A percentile compares a stretch with the other conserved stretches of the same genome.
These are phyloP conservation scores for Ustilago shanxiensis DNA, from an alignment of 1,284 basidiomycete species.

Conservation along the genomic window DNA sequence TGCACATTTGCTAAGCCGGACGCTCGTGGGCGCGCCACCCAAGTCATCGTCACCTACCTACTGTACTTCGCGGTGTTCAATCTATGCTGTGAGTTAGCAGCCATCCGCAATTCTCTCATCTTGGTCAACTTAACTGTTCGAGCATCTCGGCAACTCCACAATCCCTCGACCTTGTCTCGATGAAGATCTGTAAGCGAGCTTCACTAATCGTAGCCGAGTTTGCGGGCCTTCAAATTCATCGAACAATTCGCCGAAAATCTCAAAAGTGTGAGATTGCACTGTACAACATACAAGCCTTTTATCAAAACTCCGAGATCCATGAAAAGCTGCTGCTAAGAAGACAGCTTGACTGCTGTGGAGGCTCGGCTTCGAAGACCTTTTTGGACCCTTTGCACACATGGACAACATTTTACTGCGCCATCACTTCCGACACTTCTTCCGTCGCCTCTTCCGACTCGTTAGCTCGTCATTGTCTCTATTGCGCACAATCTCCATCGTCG, in stretches of 20 bases:
- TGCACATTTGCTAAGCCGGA: too few species aligned
- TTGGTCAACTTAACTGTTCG: background rate
- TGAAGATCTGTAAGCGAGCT: background rate
- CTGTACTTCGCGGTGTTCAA: too few species aligned
- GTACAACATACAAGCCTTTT: background rate
- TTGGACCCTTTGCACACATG: too few species aligned
- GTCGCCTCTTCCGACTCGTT: background rate
- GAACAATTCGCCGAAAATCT: background rate
- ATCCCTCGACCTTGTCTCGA: background rate
- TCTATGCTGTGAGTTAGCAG: too few species aligned
- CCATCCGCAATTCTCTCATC: too few species aligned
- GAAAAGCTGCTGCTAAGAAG: background rate
- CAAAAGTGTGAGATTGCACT: background rate
- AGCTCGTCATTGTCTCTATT: background rate
- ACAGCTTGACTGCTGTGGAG: too few species aligned
- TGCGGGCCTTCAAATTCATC: background rate
- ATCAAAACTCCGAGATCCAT: background rate
- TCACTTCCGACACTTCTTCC: background rate
- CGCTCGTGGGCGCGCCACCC: too few species aligned
- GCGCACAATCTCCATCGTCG: background rate
- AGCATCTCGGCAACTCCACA: background rate
- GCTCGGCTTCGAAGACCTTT: too few species aligned
- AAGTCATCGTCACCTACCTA: too few species aligned
- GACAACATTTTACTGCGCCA: too few species aligned
- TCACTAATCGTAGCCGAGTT: background rate